Base-by-base conservation (phyloP, 768 basidiomycete genomes). In the Mycena venus region DNA sequence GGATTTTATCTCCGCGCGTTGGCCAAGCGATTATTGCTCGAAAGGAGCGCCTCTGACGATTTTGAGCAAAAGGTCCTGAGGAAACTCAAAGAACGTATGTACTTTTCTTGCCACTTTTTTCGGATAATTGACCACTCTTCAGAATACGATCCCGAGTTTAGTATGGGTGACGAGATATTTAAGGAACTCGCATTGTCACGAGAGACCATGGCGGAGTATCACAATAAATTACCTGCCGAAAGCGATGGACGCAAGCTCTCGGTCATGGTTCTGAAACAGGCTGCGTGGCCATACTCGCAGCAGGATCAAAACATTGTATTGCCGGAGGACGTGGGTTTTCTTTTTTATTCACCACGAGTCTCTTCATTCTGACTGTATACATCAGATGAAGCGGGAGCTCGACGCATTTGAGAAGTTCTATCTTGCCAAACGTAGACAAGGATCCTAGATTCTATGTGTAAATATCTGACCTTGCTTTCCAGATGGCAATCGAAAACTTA, bases 91-190 rank as follows among this genome's bases (percentile, higher is more conserved):
- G 92, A 96, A 77, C 79, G 95, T 91, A 53, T 55, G 86, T 36
- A 36, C 27, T 55, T 75, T 23, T 53, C 44, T 62, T 53, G 27
- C 38, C 59, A 14, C 29, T 31, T 51, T 40, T 49, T 61, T 42
- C 61, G 19, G 36, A 36, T 32, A 63, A 32, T 53, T 77, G 53
- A 74, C 14, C 58, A 25, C 29, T 47, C 25, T 25, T 66, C 60
- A 98, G 98, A 94, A 64, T 98, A 97, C 78, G 98, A 99, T 80
- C 94, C 97, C 14, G 97, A 98, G 73, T 99, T 99, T 79, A 95
- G 94, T 10, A 94, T 94, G 85, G 96, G 96, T 61, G 95, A 96
- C 78, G 92, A 96, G 47, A 98, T 99, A 98, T 98, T 99, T 86
- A 96, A 92, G 73, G 97, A 98, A 79, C 85, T 98, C 4, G 90